Evolutionary conservation across 306 rosid species (phyloP).

Genomic region (Gastrolobium bilobum): DNA sequence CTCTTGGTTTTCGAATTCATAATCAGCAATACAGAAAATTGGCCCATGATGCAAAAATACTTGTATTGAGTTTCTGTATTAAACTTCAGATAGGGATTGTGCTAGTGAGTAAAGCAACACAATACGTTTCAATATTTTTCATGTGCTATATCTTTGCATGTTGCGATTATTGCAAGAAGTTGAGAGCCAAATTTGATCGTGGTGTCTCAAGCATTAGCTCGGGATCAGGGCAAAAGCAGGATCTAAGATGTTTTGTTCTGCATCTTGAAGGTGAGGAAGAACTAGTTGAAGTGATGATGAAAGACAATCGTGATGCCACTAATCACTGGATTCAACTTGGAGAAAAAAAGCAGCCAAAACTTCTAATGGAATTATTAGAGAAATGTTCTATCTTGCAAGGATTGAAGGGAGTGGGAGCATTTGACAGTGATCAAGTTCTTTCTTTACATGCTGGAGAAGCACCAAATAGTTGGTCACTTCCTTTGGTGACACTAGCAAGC

Average conservation of each 20-base stretch:
- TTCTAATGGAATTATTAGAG: constrained; percentile 63
- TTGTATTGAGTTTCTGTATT: constrained; percentile 61
- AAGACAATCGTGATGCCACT: constrained; percentile 70
- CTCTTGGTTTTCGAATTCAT: constrained; percentile 56
- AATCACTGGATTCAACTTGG: constrained; percentile 73
- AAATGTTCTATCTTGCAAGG: constrained; percentile 62
- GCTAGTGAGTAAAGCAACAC: constrained; percentile 63
- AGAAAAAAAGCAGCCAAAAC: constrained; percentile 65
- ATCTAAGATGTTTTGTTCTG: constrained; percentile 74
- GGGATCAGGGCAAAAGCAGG: constrained; percentile 51
- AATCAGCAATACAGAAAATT: constrained; percentile 60
- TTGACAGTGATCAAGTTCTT: constrained; percentile 66
- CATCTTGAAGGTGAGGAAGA: constrained; percentile 91
- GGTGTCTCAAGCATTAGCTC: constrained; percentile 43
- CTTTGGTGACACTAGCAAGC: constrained; percentile 78
- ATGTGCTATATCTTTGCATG: constrained; percentile 50
- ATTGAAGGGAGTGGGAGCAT: constrained; percentile 66
- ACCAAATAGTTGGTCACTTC: constrained; percentile 82
- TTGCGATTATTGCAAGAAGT: constrained; percentile 47
- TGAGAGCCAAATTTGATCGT: constrained; percentile 43
- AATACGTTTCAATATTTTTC: constrained; percentile 60
- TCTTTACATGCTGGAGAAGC: constrained; percentile 64
- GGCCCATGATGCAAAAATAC: constrained; percentile 60
- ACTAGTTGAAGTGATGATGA: constrained; percentile 70
- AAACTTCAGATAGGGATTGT: constrained; percentile 70